Base-by-base conservation (phyloP, 2,329 filamentous ascomycete genomes). In the Colletotrichum caudatum region DNA sequence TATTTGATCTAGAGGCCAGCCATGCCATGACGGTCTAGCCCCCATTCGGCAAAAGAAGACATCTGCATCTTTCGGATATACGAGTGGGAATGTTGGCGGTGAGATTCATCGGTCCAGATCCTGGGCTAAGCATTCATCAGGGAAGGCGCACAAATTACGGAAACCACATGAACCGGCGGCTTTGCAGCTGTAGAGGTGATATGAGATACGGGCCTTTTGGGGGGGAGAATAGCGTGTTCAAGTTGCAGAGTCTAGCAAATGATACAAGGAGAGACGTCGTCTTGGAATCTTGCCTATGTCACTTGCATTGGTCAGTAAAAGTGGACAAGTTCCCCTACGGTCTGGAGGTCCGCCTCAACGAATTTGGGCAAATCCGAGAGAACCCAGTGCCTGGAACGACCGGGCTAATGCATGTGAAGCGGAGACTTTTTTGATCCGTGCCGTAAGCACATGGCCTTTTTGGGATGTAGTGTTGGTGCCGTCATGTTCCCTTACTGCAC, bases 401-500 rank as follows among this genome's bases (percentile, higher is more conserved):
- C 20, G 37, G 35, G 11, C 33, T 23, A 18, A 39, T 18, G 46
- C 18, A 41, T 29, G 26, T n/a, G 6, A 9, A 37, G 23, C 11
- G 26, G 44, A 16, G 23, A 23, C 14, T 39, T 44, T 46, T 26
- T 37, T 37, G 3, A 39, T 46, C 33, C 44, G 16, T 66, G 6
- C 46, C 44, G 62, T 54, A 59, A 59, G 12, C 26, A 53, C 12
- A 37, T 9, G 23, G 56, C 23, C 20, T 12, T 65, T 44, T 41
- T 29, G 29, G 53, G 29, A 29, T 29, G 29, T 29, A 41, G 5
- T 53, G 8, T 35, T 37, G 5, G 53, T 37, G 41, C 41, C 8
- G 35, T 62, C 57, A 62, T 58, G 35, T 26, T 62, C 3, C 53
- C 51, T 53, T 48, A n/a, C 26, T 41, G 51, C 29, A 29, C 35